Percentiles rank a stretch among this genome's conserved stretches.
phyloP scores from a whole-genome alignment of 306 rosid genomes.

The Cajanus cajan region DNA sequence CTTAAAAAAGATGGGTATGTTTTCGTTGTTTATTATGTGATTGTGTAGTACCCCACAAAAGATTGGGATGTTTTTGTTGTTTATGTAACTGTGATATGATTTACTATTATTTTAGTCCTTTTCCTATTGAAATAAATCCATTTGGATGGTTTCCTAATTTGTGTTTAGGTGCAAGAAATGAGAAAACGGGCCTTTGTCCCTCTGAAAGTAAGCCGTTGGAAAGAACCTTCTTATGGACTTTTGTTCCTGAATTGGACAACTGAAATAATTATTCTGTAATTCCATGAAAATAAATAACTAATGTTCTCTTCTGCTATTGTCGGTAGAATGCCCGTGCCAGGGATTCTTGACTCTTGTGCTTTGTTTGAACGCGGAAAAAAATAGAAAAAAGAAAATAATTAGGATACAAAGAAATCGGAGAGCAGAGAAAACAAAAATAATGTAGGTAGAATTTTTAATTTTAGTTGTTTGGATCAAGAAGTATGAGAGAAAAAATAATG shows the following conservation, averaged over 20 bases:
- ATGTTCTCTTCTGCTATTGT: not conserved
- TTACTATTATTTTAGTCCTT: slow-evolving; percentile 3
- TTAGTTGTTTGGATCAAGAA: not conserved
- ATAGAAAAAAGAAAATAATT: not conserved
- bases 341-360: not conserved
- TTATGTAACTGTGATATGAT: slow-evolving; percentile 23
- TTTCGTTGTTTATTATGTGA: slow-evolving; percentile 26
- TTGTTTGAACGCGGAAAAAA: not conserved
- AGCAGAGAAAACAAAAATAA: not conserved
- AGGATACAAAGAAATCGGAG: not conserved
- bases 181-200: slow-evolving; percentile 22
- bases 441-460: not conserved
- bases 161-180: slow-evolving; percentile 18
- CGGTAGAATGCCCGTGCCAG: not conserved
- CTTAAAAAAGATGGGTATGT: slow-evolving; percentile 4
- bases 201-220: slow-evolving; percentile 23
- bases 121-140: slow-evolving; percentile 27
- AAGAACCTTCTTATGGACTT: slow-evolving; percentile 28
- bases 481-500: not conserved
- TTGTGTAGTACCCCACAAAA: slow-evolving; percentile 5
- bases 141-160: slow-evolving; percentile 30
- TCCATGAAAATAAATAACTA: not conserved
- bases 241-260: slow-evolving; percentile 23
- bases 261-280: slow-evolving; percentile 23
- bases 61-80: slow-evolving; percentile 22